Base-by-base conservation (phyloP, 768 basidiomycete species). In the Amanita rimosa region DNA sequence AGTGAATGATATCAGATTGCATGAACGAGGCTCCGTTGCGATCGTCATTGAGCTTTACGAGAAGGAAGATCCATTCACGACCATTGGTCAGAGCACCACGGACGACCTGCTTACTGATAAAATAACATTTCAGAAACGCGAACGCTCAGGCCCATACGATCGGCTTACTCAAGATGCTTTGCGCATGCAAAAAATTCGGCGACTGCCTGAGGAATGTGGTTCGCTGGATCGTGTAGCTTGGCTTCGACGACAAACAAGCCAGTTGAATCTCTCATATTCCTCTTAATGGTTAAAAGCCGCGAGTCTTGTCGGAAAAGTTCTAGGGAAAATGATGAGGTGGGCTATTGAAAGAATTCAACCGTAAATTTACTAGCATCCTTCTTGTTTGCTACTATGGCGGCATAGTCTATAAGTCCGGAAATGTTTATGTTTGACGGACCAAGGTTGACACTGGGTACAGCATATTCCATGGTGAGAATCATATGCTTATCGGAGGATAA, bases 41-140 rank as follows among this genome's bases (percentile, higher is more conserved):
- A 56, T 58, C 45, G 45, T 51, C 42, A 27, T 49, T 55, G 43
- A 55, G 43, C 40, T 48, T 46, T 36, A 57, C 34, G 41, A 54
- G 29, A 41, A 57, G 52, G 52, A 60, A 58, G 52, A 57, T 57
- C 59, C 58, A 60, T 57, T 55, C 27, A 27, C 27, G 27, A 27
- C 27, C 27, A 27, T 27, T 27, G 38, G 59, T 59, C 52, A 60
- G 52, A 51, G 55, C 59, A 36, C 59, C 59, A 46, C 59, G 56
- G 44, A 61, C 24, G 36, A 57, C 46, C 31, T 52, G 36, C 55
- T 53, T 56, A 48, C 59, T 60, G 50, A 46, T 40, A 38, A 44
- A 44, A 46, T 38, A 35, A 44, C 46, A 45, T 37, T 47, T 53
- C 46, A 36, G 48, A 41, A 50, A 52, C 35, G 43, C 21, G 26